These are phyloP conservation scores for Leccinellum rugosiceps DNA, from an alignment of 768 basidiomycete genomes.

Conservation along the genomic window DNA sequence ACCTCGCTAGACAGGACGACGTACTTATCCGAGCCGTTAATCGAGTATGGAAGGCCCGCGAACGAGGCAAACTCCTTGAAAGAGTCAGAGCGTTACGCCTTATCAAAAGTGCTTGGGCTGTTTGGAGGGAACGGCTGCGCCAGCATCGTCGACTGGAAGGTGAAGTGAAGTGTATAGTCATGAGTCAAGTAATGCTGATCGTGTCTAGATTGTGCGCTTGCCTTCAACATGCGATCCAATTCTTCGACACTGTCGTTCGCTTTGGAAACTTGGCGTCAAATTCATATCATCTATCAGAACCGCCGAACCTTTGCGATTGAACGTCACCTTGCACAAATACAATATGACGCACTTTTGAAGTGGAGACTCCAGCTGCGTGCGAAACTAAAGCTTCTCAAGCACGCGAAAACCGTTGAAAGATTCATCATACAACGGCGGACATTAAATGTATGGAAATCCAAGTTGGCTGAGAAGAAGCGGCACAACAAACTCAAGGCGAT, in stretches of 20 bases:
- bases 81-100: constrained; percentile 47
- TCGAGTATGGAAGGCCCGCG: constrained; percentile 67
- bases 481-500: constrained; percentile 44
- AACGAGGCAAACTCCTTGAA: constrained; percentile 56
- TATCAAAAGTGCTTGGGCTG: constrained; percentile 42
- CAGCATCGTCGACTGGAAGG: constrained; percentile 44
- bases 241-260: constrained; percentile 37
- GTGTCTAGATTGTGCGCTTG: constrained; percentile 45
- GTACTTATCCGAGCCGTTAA: constrained; percentile 56
- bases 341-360: constrained; percentile 45
- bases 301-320: constrained; percentile 46
- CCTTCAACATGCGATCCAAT: constrained; percentile 45
- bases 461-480: constrained; percentile 41
- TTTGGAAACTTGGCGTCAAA: constrained; percentile 46
- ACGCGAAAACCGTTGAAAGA: constrained; percentile 53
- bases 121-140: constrained; percentile 49
- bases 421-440: constrained; percentile 47
- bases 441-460: constrained; percentile 49
- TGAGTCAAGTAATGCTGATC: constrained; percentile 9
- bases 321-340: constrained; percentile 26
- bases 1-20: constrained; percentile 53
- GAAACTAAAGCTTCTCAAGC: constrained; percentile 46
- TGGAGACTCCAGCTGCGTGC: constrained; percentile 59
- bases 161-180: constrained; percentile 23
- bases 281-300: constrained; percentile 43